Evolutionary conservation across 2,329 filamentous ascomycete genomes (phyloP).

Genomic region (Nothopassalora personata): DNA sequence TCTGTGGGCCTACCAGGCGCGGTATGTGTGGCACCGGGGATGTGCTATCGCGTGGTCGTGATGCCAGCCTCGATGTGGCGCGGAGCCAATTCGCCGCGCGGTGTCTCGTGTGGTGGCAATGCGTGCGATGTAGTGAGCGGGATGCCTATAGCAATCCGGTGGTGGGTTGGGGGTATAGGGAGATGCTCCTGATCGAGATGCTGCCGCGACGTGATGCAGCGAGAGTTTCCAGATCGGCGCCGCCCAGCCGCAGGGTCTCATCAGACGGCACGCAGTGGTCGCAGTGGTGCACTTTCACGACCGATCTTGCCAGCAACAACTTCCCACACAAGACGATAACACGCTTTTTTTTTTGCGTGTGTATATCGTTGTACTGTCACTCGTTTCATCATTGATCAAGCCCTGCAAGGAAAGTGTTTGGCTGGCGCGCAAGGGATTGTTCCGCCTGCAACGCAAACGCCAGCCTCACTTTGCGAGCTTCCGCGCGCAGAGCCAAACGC

Average conservation of each 20-base stretch:
- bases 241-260: not conserved
- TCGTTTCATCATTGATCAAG: not conserved
- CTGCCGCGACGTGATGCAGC: not conserved
- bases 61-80: not conserved
- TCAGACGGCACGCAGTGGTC: not conserved
- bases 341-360: not conserved
- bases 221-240: not conserved
- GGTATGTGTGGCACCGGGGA: not conserved
- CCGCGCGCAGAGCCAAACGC: not conserved
- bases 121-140: not conserved
- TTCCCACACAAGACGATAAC: not conserved
- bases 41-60: conserved; percentile 1
- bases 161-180: not conserved
- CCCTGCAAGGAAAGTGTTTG: too few relatives aligned
- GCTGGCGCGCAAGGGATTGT: not conserved
- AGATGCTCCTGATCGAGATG: not conserved
- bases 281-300: not conserved
- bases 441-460: not conserved
- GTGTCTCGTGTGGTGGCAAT: conserved; percentile 2
- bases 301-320: not conserved
- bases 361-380: not conserved
- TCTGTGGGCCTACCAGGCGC: not conserved
- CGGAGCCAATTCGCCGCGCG: not conserved
- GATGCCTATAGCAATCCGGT: not conserved
- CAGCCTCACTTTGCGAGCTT: not conserved